These are phyloP conservation scores for Aeschynomene evenia DNA, from an alignment of 306 rosid species.

Conservation along the genomic window DNA sequence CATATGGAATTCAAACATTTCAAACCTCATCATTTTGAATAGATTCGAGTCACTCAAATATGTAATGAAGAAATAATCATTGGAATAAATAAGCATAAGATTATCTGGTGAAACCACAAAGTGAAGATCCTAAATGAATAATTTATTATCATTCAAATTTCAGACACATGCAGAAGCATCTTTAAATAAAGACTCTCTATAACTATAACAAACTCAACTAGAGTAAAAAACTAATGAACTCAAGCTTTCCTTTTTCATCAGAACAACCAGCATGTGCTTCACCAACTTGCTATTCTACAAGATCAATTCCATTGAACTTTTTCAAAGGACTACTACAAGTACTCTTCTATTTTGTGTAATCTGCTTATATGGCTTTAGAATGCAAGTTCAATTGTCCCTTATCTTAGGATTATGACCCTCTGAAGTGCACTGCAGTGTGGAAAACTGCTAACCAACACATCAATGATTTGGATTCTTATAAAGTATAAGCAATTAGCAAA, in stretches of 20 bases:
- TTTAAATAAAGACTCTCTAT: not conserved
- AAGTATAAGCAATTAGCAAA: not conserved
- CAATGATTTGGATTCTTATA: not conserved
- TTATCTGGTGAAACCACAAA: not conserved
- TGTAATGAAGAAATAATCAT: not conserved
- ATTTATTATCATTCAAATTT: not conserved
- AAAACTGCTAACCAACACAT: not conserved
- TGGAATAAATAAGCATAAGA: not conserved
- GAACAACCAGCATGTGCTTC: not conserved
- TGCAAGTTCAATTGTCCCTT: not conserved
- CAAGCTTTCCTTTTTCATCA: not conserved
- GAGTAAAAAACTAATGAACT: not conserved
- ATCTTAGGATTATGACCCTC: not conserved
- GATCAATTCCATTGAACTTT: not conserved
- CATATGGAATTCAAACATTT: constrained; percentile 4
- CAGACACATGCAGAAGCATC: not conserved
- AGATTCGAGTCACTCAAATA: not conserved
- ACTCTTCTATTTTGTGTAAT: not conserved
- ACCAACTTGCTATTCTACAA: not conserved
- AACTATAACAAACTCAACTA: constrained; percentile 2
- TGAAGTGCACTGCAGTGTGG: not conserved
- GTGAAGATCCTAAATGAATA: not conserved
- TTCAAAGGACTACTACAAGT: not conserved
- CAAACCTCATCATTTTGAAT: constrained; percentile 6
- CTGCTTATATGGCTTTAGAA: not conserved